Evolutionary conservation across 352 stramenopile species (phyloP).

Genomic region (Phytophthora sansomeana): DNA sequence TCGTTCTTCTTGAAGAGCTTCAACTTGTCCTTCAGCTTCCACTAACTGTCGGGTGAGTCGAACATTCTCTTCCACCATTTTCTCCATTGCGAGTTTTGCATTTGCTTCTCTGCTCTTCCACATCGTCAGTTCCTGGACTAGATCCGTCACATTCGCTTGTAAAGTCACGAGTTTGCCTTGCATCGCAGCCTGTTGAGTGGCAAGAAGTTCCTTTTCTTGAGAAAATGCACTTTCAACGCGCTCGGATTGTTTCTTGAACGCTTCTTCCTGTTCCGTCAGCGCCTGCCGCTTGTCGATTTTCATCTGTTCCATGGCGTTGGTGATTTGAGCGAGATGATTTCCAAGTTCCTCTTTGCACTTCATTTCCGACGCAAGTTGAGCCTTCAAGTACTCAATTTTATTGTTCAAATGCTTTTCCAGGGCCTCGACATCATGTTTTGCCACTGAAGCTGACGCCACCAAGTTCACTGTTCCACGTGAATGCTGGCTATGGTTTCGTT

Average conservation of each 20-base stretch:
- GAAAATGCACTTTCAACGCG: conserved; percentile 51
- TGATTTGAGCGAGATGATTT: conserved; percentile 68
- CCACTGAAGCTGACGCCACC: conserved; percentile 14
- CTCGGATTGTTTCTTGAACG: conserved; percentile 60
- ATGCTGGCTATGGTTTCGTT: conserved; percentile 30
- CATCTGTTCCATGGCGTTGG: conserved; percentile 63
- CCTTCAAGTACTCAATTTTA: conserved; percentile 88
- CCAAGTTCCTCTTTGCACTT: conserved; percentile 89
- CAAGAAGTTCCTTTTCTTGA: conserved; percentile 64
- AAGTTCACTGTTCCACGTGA: conserved; percentile 2
- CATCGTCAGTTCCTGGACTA: conserved; percentile 75
- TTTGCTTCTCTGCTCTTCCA: conserved; percentile 76
- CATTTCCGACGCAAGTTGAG: conserved; percentile 83
- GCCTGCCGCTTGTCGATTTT: conserved; percentile 72
- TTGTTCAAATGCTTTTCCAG: conserved; percentile 80
- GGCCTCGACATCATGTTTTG: conserved; percentile 46
- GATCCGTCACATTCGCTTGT: conserved; percentile 78
- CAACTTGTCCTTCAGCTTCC: conserved; percentile 65
- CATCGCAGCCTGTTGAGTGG: conserved; percentile 48
- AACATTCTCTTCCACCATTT: conserved; percentile 77
- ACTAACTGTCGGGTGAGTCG: conserved; percentile 69
- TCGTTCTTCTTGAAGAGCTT: conserved; percentile 65
- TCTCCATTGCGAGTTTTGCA: conserved; percentile 72
- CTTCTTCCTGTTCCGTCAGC: conserved; percentile 65
- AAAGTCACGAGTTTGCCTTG: conserved; percentile 73